Percentiles rank a stretch among this genome's conserved stretches.
Conservation (phyloP, 768 basidiomycete genomes). For the Ramaria sp. region DNA sequence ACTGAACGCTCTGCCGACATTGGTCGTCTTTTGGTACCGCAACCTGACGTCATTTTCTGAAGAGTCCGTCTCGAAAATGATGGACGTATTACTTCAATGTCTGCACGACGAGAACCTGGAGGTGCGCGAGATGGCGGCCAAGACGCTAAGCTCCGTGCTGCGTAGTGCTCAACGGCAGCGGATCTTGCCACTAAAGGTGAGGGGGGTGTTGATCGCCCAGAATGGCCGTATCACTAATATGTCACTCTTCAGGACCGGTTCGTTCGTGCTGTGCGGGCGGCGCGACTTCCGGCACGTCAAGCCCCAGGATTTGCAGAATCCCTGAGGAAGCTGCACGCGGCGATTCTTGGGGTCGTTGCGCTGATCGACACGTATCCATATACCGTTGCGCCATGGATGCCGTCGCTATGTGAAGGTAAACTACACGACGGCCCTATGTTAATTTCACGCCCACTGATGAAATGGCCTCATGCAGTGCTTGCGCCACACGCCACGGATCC, state of each 20-base stretch:
- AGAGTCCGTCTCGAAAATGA: conserved; percentile 53
- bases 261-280: conserved; percentile 41
- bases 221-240: neutral
- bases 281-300: conserved; percentile 55
- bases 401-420: conserved; percentile 65
- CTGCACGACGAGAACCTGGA: conserved; percentile 86
- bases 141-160: conserved; percentile 76
- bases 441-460: neutral
- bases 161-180: conserved; percentile 85
- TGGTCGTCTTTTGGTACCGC: conserved; percentile 87
- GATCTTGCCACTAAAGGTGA: conserved; percentile 74
- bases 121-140: conserved; percentile 85
- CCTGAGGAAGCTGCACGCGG: conserved; percentile 66
- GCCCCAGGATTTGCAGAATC: conserved; percentile 65
- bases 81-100: conserved; percentile 79
- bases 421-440: conserved; percentile 2
- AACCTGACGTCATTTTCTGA: conserved; percentile 72
- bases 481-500: conserved; percentile 77
- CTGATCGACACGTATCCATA: conserved; percentile 49
- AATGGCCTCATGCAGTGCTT: conserved; percentile 38
- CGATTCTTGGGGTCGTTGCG: conserved; percentile 38
- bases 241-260: conserved; percentile 60
- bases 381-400: conserved; percentile 41
- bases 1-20: conserved; percentile 74
- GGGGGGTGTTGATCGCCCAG: conserved; percentile 11